phyloP scores from a whole-genome alignment of 208 protist species.

The Leishmania tarentolae region DNA sequence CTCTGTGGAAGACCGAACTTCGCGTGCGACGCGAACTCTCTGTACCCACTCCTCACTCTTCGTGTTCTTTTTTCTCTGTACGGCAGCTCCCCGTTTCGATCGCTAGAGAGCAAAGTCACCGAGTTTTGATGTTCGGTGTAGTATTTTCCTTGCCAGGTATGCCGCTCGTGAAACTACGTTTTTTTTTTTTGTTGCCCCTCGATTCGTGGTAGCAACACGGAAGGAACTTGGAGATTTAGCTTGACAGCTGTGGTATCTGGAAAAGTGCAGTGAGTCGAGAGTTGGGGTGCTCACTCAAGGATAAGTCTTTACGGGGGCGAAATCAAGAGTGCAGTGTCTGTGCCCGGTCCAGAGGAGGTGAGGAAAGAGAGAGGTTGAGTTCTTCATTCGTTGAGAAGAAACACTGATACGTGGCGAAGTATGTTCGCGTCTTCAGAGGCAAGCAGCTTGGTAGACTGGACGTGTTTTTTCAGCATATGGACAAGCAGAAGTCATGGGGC shows the following conservation, averaged over 20 bases:
- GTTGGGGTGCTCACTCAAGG: background rate
- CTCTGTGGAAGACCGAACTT: background rate
- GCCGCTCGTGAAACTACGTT: background rate
- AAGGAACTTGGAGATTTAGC: background rate
- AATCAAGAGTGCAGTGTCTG: background rate
- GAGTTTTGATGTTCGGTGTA: background rate
- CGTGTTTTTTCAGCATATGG: background rate
- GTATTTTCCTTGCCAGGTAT: background rate
- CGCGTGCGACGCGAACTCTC: background rate
- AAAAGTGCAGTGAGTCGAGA: background rate
- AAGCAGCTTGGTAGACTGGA: background rate
- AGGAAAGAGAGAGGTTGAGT: background rate
- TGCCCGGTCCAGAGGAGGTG: background rate
- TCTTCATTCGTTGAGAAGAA: background rate
- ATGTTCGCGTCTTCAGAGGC: background rate
- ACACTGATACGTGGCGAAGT: background rate
- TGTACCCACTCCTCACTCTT: too few species aligned
- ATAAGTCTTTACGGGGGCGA: background rate
- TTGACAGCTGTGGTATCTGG: background rate
- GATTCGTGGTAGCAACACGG: background rate
- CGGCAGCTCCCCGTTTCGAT: background rate
- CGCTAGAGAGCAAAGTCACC: background rate
- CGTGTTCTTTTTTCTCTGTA: too few species aligned
- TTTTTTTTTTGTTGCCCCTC: background rate
- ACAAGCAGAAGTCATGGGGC: background rate